Evolutionary conservation across 2,329 filamentous ascomycete genomes (phyloP), one percentile per base, ranked within the genome.

Genomic region (Diaporthe capsici): DNA sequence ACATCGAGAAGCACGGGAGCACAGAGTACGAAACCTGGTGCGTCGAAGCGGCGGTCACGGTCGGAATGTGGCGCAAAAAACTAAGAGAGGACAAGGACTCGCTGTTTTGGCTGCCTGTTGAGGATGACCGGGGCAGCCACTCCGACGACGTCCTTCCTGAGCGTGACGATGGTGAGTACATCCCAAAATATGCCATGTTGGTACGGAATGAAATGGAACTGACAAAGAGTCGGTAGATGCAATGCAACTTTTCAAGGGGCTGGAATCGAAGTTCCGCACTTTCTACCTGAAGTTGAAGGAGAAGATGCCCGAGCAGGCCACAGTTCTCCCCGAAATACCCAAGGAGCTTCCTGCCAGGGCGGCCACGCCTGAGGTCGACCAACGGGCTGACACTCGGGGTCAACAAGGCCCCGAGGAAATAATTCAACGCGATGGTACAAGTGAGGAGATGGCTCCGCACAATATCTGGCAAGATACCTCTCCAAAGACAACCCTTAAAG

Each of bases 261-360:
- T 60, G 37, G 53, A 57, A n/a, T 31, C n/a, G 25, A 44, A 25
- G n/a, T 22, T 71, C 12, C 51, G 51, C 37, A 7, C 20, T n/a
- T 71, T 58, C 25, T 71, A 71, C 37, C 9, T n/a, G 15, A 71
- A 71, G 37, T 57, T 31, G 4, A 34, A 47, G 0, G 25, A 31
- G 51, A 53, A 39, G 28, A 44, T 44, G 51, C 67, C 67, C 22
- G 55, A 25, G 67, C 67, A 71, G 51, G 34, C n/a, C 37, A 71
- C 25, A 10, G 3, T 22, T 17, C 37, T 71, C 67, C 67, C 51
- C 15, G 51, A 15, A 1, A 39, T 39, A 17, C 37, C 34, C 17
- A 60, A 47, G 51, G 44, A 71, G n/a, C 51, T 15, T 8, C 9
- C 22, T 2, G 5, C n/a, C 51, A 42, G 22, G n/a, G 17, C 42